Base-by-base conservation (phyloP, 805 yeast genomes). In the Candida xiaguanensis region DNA sequence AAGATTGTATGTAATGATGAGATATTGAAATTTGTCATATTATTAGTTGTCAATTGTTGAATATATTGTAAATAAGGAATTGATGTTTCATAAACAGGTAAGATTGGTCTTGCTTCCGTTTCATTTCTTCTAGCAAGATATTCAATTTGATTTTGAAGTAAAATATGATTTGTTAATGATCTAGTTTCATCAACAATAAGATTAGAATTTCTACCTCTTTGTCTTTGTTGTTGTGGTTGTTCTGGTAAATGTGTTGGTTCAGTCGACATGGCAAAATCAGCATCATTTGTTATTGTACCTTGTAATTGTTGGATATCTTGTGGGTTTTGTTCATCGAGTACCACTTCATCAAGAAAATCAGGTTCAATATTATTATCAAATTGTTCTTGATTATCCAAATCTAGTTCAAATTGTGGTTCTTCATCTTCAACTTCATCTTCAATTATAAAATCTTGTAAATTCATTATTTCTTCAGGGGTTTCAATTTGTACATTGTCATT, bases 331-430 rank as follows among this genome's bases (percentile, higher is more conserved):
- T 27, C 31, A 14, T 39, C 34, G 4, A 38, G 31, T 4, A 34
- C 24, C n/a, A 40, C 19, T 11, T 40, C 43, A 18, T 34, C 39
- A 12, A 40, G 17, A 11, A 35, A 25, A n/a, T 34, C 37, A 34
- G 31, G 23, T 17, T 34, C 37, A 26, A 12, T 13, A 25, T 16
- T 13, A 5, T 5, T 25, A n/a, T 23, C 15, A 8, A 6, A 12
- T 4, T 29, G n/a, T 16, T 16, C 22, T 7, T 34, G 14, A n/a
- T 20, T 5, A 13, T 16, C 24, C 4, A 25, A 12, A 16, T 34
- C 19, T n/a, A 26, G n/a, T 5, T 25, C 37, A 16, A 17, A 4
- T 11, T 25, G 37, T 12, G 15, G 16, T 3, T n/a, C 34, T 6
- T 31, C 15, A 5, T 5, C 24, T 8, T 20, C 26, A 3, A 20